Percentiles rank a stretch among this genome's conserved stretches.
Evolutionary conservation across 345 rosid species (phyloP).

Genomic region (Moricandia moricandioides): DNA sequence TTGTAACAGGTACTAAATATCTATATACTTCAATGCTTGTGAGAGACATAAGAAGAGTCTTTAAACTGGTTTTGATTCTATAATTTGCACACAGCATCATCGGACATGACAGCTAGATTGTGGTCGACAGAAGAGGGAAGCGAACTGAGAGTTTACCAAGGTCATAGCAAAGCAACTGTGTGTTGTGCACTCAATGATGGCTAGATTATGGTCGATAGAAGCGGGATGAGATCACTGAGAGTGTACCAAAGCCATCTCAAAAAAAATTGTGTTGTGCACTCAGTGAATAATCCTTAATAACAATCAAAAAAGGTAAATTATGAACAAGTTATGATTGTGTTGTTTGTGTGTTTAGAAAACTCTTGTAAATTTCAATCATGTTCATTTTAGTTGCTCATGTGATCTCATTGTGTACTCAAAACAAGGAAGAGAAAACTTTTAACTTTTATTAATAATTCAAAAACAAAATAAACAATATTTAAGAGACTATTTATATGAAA

Average conservation of each 20-base stretch:
- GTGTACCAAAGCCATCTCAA: slow-evolving; percentile 82
- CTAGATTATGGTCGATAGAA: background rate
- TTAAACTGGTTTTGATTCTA: slow-evolving; percentile 4
- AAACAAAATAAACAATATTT: no score
- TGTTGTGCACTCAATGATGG: background rate
- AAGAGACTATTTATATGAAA: no score
- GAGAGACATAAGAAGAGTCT: background rate
- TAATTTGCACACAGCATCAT: slow-evolving; percentile 61
- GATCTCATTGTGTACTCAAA: no score
- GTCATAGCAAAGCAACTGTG: background rate
- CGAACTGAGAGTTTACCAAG: background rate
- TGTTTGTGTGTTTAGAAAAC: slow-evolving; percentile 2
- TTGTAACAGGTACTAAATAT: slow-evolving; percentile 66
- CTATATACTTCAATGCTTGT: background rate
- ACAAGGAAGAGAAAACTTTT: no score
- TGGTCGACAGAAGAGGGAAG: slow-evolving; percentile 62
- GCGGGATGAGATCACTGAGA: slow-evolving; percentile 51
- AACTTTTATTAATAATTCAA: no score
- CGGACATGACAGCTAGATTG: slow-evolving; percentile 81
- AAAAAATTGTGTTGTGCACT: slow-evolving; percentile 87
- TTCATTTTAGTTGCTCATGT: background rate
- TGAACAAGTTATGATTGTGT: background rate
- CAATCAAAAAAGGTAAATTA: background rate
- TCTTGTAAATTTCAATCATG: slow-evolving; percentile 6
- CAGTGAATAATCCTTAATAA: slow-evolving; percentile 40